Conservation (phyloP, 805 yeast species). For the Metschnikowia dekortorum region DNA sequence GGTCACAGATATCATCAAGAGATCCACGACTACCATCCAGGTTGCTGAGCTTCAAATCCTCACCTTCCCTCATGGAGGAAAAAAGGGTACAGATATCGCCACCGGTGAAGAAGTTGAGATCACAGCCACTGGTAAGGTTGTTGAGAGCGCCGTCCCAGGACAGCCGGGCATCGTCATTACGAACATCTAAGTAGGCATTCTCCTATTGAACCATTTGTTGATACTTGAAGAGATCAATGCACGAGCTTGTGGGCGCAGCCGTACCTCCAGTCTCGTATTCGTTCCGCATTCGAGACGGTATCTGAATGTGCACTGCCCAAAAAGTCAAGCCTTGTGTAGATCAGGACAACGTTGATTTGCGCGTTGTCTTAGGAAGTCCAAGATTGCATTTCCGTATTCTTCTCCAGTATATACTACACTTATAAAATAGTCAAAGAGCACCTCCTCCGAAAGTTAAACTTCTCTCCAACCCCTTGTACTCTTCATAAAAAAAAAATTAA, state of each 20-base stretch:
- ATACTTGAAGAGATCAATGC: not conserved
- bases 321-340: not conserved
- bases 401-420: no score
- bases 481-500: no score
- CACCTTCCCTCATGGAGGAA: constrained; percentile 58
- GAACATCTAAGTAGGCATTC: constrained; percentile 40
- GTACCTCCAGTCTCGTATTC: not conserved
- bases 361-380: not conserved
- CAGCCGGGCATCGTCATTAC: constrained; percentile 79
- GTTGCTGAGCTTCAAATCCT: constrained; percentile 58
- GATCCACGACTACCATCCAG: constrained; percentile 54
- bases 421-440: no score
- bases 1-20: constrained; percentile 52
- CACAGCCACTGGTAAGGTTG: constrained; percentile 58
- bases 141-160: constrained; percentile 89
- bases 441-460: not conserved
- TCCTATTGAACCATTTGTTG: not conserved
- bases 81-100: constrained; percentile 57
- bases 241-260: not conserved
- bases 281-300: not conserved
- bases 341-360: not conserved
- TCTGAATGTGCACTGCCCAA: not conserved
- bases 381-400: not conserved
- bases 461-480: not conserved
- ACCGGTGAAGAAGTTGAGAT: constrained; percentile 70